Conservation (phyloP, 805 yeast genomes). For the Yamadazyma endophytica region DNA sequence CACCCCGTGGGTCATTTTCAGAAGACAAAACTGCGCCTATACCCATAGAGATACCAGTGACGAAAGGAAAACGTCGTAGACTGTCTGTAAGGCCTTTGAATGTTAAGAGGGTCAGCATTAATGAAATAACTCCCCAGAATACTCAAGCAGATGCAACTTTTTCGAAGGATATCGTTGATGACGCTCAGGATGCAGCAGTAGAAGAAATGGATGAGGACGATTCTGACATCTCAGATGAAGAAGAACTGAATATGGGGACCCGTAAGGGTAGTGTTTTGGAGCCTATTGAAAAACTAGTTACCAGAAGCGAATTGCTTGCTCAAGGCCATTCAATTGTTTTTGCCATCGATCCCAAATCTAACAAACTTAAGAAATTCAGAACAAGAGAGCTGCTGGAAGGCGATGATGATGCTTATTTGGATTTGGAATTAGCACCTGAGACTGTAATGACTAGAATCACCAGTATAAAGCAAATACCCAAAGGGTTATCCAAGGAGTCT, state of each 20-base stretch:
- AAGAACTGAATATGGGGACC: neutral
- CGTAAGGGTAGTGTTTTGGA: neutral
- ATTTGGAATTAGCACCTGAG: constrained; percentile 37
- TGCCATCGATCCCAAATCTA: constrained; percentile 28
- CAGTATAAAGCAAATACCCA: constrained; percentile 29
- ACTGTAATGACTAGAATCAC: constrained; percentile 28
- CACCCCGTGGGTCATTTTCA: constrained; percentile 11
- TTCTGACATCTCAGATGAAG: neutral
- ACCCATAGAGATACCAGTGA: constrained; percentile 38
- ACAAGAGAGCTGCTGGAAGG: constrained; percentile 6
- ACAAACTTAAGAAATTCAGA: constrained; percentile 26
- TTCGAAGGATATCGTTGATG: constrained; percentile 2
- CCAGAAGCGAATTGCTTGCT: constrained; percentile 1
- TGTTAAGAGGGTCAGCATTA: constrained; percentile 13
- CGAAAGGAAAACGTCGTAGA: constrained; percentile 26
- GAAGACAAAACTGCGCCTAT: constrained; percentile 6
- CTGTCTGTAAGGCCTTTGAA: constrained; percentile 16
- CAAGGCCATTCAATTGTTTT: constrained; percentile 15
- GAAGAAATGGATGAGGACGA: constrained; percentile 1
- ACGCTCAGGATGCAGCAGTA: neutral
- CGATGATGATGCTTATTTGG: constrained; percentile 4
- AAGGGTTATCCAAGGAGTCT: constrained; percentile 33
- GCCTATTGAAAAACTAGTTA: constrained; percentile 2
- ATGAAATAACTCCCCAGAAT: constrained; percentile 9
- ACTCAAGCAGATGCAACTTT: constrained; percentile 5